phyloP scores from a whole-genome alignment of 1,139 yeast genomes.

The Saccharomyces hybrid region DNA sequence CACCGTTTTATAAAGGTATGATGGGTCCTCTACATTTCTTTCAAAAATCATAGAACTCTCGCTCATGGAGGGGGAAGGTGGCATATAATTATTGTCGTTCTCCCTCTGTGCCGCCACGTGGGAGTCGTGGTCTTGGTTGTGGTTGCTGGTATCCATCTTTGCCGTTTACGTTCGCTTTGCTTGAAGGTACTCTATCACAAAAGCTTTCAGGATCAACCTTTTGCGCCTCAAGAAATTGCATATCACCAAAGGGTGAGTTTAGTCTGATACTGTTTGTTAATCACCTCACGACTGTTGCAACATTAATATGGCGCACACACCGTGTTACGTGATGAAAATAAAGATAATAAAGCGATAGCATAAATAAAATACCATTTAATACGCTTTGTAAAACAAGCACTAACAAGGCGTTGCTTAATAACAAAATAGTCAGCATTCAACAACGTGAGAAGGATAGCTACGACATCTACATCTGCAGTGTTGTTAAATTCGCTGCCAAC shows the following conservation, averaged over 20 bases:
- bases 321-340: background rate
- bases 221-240: background rate
- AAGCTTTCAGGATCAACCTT: background rate
- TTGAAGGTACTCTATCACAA: background rate
- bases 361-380: background rate
- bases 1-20: constrained; percentile 2
- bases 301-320: background rate
- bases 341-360: background rate
- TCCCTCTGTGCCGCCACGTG: background rate
- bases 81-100: background rate
- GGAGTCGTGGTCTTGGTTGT: background rate
- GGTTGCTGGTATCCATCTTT: background rate
- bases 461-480: background rate
- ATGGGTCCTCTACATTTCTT: constrained; percentile 54
- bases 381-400: background rate
- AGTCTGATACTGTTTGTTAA: background rate
- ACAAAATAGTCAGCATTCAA: background rate
- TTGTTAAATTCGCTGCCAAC: background rate
- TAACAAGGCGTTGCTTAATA: background rate
- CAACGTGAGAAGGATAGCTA: background rate
- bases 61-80: constrained; percentile 1
- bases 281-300: constrained; percentile 1
- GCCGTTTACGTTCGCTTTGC: background rate
- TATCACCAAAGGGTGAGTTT: background rate
- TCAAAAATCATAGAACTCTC: constrained; percentile 43